Conservation (phyloP, 495 filamentous ascomycete genomes). For the Jackrogersella minutella region DNA sequence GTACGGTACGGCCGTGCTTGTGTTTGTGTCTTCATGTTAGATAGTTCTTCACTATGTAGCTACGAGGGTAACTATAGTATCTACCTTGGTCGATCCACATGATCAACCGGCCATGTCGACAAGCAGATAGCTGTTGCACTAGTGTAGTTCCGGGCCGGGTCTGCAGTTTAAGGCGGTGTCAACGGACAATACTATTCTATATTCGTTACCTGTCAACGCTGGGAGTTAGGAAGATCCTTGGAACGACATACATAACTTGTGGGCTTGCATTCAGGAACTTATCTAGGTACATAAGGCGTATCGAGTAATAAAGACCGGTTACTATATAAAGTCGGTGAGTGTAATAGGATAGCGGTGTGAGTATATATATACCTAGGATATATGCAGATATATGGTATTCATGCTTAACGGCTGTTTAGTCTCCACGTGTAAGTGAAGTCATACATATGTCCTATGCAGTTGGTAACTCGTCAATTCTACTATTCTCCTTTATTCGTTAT, state of each 20-base stretch:
- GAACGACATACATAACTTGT: constrained; percentile 9
- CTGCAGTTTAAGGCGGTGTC: constrained; percentile 27
- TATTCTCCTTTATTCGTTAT: neutral
- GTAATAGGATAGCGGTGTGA: constrained; percentile 35
- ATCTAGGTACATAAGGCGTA: constrained; percentile 12
- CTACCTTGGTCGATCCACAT: constrained; percentile 28
- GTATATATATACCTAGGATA: neutral
- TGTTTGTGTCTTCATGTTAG: neutral
- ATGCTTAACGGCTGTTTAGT: constrained; percentile 23
- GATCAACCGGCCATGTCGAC: constrained; percentile 35
- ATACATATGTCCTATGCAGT: constrained; percentile 17
- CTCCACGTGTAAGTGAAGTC: constrained; percentile 42
- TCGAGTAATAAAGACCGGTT: neutral
- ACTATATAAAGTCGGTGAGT: constrained; percentile 34
- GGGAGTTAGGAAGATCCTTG: constrained; percentile 29
- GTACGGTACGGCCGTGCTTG: constrained; percentile 12
- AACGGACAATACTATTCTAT: constrained; percentile 31
- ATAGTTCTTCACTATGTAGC: neutral
- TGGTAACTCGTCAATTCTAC: constrained; percentile 12
- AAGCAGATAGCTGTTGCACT: constrained; percentile 30
- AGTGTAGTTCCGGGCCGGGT: constrained; percentile 19
- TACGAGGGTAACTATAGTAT: neutral
- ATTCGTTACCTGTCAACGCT: constrained; percentile 33
- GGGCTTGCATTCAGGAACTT: neutral
- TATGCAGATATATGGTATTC: neutral